Conservation (phyloP, 177 flowering plant species). For the Vitis hybrid region DNA sequence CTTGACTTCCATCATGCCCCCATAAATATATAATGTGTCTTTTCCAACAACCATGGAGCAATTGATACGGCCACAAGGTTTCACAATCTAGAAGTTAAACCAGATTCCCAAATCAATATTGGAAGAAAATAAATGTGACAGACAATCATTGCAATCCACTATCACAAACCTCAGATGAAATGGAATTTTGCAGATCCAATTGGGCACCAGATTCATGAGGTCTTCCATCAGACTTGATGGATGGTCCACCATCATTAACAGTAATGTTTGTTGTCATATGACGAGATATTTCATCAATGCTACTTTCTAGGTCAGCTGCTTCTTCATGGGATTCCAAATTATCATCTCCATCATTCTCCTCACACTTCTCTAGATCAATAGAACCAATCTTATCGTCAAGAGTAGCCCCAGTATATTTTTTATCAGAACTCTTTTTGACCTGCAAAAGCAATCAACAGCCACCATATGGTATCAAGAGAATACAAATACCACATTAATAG, state of each 20-base stretch:
- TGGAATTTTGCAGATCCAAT: conserved; percentile 33
- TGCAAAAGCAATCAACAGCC: conserved; percentile 26
- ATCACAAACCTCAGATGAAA: conserved; percentile 60
- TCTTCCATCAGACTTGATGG: conserved; percentile 32
- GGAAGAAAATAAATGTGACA: conserved; percentile 3
- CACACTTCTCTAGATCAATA: conserved; percentile 28
- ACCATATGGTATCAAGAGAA: not conserved
- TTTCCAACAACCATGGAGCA: conserved; percentile 77
- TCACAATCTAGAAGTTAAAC: conserved; percentile 51
- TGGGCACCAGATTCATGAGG: conserved; percentile 24
- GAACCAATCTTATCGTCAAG: conserved; percentile 20
- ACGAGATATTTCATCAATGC: conserved; percentile 41
- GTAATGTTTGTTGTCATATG: conserved; percentile 30
- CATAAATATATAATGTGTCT: conserved; percentile 87
- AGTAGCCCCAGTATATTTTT: conserved; percentile 24
- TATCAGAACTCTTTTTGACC: conserved; percentile 51
- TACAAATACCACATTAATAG: too few species aligned
- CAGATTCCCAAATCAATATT: conserved; percentile 2
- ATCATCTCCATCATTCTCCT: conserved; percentile 22
- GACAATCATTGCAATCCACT: conserved; percentile 1
- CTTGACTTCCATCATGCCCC: conserved; percentile 94
- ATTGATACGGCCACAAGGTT: conserved; percentile 97
- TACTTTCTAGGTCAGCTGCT: conserved; percentile 34
- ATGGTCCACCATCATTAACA: conserved; percentile 23
- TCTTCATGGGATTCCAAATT: conserved; percentile 32